Evolutionary conservation across 495 filamentous ascomycete genomes (phyloP).

Genomic region (Daldinia decipiens): DNA sequence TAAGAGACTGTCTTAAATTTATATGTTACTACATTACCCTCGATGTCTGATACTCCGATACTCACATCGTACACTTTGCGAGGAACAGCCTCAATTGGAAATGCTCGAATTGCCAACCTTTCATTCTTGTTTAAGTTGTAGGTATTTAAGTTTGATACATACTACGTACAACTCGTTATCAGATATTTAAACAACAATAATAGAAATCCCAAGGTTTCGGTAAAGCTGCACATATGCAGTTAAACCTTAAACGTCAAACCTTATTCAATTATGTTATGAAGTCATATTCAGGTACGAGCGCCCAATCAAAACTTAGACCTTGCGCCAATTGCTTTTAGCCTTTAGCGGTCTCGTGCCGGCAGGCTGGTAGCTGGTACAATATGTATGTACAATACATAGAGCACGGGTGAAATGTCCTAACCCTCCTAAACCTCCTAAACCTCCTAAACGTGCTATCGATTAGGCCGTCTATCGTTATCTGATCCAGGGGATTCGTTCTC

Average conservation of each 20-base stretch:
- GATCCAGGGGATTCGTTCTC: slow-evolving; percentile 21
- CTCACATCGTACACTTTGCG: too few relatives aligned
- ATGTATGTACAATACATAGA: too few relatives aligned
- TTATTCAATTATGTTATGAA: slow-evolving; percentile 34
- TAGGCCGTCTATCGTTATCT: slow-evolving; percentile 35
- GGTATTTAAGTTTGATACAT: too few relatives aligned
- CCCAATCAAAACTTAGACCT: slow-evolving; percentile 25
- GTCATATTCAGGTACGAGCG: slow-evolving; percentile 20
- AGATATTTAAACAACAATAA: too few relatives aligned
- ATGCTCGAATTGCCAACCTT: too few relatives aligned
- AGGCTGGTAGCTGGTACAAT: slow-evolving; percentile 3
- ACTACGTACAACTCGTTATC: too few relatives aligned
- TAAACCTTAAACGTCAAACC: neutral
- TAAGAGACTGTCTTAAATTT: too few relatives aligned
- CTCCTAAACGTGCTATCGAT: slow-evolving; percentile 29
- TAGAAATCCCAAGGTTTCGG: too few relatives aligned
- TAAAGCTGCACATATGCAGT: slow-evolving; percentile 8
- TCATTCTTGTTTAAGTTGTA: too few relatives aligned
- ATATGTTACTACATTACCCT: too few relatives aligned
- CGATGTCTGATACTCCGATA: too few relatives aligned
- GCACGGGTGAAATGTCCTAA: slow-evolving; percentile 12
- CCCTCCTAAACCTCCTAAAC: neutral
- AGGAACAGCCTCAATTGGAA: too few relatives aligned
- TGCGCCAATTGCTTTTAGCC: slow-evolving; percentile 13
- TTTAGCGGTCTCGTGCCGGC: slow-evolving; percentile 19